phyloP scores from a whole-genome alignment of 2,329 filamentous ascomycete genomes.

The Aspergillus oerlinghausenensis region DNA sequence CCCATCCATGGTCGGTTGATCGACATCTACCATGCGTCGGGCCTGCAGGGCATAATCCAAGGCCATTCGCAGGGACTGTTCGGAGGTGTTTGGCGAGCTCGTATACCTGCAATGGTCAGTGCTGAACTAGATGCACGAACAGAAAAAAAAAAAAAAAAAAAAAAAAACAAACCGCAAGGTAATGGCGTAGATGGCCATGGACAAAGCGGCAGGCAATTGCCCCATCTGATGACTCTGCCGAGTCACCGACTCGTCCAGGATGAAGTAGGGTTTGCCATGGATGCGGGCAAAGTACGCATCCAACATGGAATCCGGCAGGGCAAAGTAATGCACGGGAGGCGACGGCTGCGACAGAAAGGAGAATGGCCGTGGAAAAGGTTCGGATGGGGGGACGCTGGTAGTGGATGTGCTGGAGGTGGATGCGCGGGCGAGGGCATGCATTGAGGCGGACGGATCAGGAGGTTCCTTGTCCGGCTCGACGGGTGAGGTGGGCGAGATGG shows the following conservation, averaged over 20 bases:
- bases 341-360: constrained; percentile 8
- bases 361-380: constrained; percentile 8
- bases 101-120: constrained; percentile 57
- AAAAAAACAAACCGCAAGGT: constrained; percentile 58
- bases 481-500: constrained; percentile 41
- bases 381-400: neutral
- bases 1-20: constrained; percentile 74
- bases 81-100: constrained; percentile 61
- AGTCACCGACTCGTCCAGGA: constrained; percentile 71
- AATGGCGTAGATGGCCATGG: constrained; percentile 54
- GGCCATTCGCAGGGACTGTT: constrained; percentile 59
- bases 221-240: constrained; percentile 67
- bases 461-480: constrained; percentile 15
- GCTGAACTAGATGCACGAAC: neutral
- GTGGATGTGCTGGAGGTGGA: neutral
- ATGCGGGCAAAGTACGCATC: constrained; percentile 76
- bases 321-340: constrained; percentile 41
- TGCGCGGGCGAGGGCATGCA: constrained; percentile 10
- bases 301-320: constrained; percentile 60
- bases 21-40: constrained; percentile 66
- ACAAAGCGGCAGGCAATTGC: constrained; percentile 53
- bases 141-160: too few species aligned
- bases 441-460: constrained; percentile 3
- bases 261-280: constrained; percentile 76
- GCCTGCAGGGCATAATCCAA: constrained; percentile 70